These are phyloP conservation scores for Kwoniella pini DNA, from an alignment of 768 basidiomycete species.

Conservation along the genomic window DNA sequence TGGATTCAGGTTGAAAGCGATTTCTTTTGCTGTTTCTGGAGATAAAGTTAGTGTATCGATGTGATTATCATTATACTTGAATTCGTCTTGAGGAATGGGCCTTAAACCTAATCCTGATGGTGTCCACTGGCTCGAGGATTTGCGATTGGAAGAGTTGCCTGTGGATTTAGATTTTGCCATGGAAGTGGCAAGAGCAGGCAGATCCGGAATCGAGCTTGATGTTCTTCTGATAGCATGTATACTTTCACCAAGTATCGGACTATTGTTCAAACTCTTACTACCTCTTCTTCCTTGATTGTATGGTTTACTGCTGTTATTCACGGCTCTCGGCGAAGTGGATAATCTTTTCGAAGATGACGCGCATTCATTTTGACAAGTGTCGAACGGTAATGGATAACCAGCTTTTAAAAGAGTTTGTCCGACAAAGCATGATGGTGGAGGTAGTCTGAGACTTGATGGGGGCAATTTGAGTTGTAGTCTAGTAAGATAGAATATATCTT, in stretches of 20 bases:
- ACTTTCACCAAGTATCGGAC: not conserved
- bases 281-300: not conserved
- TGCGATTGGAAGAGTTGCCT: not conserved
- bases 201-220: not conserved
- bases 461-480: conserved; percentile 25
- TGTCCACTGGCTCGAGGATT: not conserved
- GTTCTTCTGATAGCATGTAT: not conserved
- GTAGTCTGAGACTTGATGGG: conserved; percentile 19
- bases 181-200: not conserved
- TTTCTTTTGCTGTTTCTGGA: not conserved
- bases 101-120: conserved; percentile 3
- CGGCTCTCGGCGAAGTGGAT: not conserved
- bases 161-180: not conserved
- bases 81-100: not conserved
- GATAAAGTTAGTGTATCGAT: not conserved
- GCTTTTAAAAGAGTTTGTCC: conserved; percentile 19
- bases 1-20: not conserved
- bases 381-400: conserved; percentile 21
- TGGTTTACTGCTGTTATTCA: not conserved
- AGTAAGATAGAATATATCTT: conserved; percentile 34
- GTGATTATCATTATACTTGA: not conserved
- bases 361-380: not conserved
- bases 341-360: not conserved
- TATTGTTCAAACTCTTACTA: conserved; percentile 1
- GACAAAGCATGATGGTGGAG: conserved; percentile 18